Base-by-base conservation (phyloP, 345 rosid species). In the Stellera chamaejasme region DNA sequence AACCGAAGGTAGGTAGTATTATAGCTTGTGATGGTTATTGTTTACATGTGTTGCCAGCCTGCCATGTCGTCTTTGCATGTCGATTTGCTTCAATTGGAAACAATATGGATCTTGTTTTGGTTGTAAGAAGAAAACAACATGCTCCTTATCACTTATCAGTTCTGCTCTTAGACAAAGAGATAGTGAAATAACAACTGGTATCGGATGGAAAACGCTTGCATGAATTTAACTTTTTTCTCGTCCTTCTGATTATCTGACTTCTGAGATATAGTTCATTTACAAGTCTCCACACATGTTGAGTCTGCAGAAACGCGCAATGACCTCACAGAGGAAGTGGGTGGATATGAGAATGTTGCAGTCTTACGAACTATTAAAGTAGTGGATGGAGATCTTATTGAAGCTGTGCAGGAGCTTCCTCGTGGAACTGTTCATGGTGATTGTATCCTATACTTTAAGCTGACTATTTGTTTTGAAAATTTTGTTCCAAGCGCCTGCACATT, bases 391-490 rank as follows among this genome's bases (percentile, higher is more conserved):
- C 73, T 76, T 63, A 64, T 76, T 27, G 82, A 81, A 45, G 43
- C 59, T 60, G 62, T 86, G 43, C 74, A 73, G 49, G 62, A 55
- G 19, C 82, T 93, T n/a, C 94, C 97, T 43, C 82, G 71, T 54
- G 99, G 99, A 64, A 77, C 79, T 13, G 73, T 72, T 13, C 32
- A 73, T 61, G 97, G 97, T 28, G 97, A 89, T 71, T 93, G 96
- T 93, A 84, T 93, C 97, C 94, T 28, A 5, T 43, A 11, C 44
- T 28, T 39, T 60, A 56, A 5, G 10, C 10, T 0, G 51, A 43
- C 48, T 64, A 15, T 59, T 62, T 60, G 16, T 0, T 50, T 27
- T 73, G 45, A 19, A 19, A 19, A 19, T 19, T 32, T 32, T 32
- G 39, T 32, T 32, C 39, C 9, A 19, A 19, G 23, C 23, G 23